Base-by-base conservation (phyloP, 176 grass and related monocot genomes). In the Phragmites australis region DNA sequence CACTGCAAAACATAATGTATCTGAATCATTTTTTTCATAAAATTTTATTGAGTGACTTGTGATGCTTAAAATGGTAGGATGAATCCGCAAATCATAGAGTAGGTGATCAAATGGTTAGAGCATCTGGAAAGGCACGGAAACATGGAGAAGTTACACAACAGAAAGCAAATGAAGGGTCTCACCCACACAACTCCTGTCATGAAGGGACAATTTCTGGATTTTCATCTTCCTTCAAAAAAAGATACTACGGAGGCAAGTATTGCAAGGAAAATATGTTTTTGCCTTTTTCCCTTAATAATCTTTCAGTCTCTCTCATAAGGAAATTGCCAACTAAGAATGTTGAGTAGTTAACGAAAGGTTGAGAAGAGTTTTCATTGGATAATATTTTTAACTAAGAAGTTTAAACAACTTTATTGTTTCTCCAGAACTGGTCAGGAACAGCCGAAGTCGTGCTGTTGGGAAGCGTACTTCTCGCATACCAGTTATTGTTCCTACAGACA, bases 401-500 rank as follows among this genome's bases (percentile, higher is more conserved):
- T 46, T 32, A 75, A 63, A 34, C 37, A 40, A 37, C 41, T 55
- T 89, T 58, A 30, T 69, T 81, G 46, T 67, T 51, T 82, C 61
- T 67, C 37, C 87, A 92, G 90, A 77, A 73, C 65, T 87, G 57
- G 22, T 69, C 15, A 83, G 65, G 29, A 64, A 42, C 30, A 65
- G 46, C 44, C 65, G 1, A 57, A 70, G 14, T 50, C 58, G 82
- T 77, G 64, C 70, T 81, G 71, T 81, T 67, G 27, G 44, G 39
- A 92, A 70, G 55, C 75, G 87, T 65, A 93, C 88, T 67, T 79
- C 88, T 83, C 88, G 85, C 25, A 43, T 80, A 46, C 75, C 85
- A 15, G 27, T 93, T 75, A 55, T 62, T 68, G 18, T 75, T 76
- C 25, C 48, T 61, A 34, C 69, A 43, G 64, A 83, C 42, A 86